Evolutionary conservation across 768 basidiomycete genomes (phyloP).

Genomic region (Suillus cothurnatus): DNA sequence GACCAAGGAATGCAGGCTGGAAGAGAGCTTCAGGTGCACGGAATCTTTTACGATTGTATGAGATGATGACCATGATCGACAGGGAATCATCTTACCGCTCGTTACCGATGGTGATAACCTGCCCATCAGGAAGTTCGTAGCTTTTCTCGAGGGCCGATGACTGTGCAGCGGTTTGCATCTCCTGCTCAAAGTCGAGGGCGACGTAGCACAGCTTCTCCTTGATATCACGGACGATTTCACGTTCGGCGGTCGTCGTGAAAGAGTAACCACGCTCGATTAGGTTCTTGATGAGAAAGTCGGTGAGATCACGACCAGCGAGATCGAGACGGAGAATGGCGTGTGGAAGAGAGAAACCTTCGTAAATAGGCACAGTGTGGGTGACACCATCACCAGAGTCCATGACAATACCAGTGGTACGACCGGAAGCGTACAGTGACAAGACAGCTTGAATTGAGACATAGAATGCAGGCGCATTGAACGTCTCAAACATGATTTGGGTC

Average conservation of each 20-base stretch:
- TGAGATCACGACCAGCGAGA: conserved; percentile 91
- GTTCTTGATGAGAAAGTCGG: conserved; percentile 81
- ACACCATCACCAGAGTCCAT: conserved; percentile 97
- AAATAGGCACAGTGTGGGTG: conserved; percentile 94
- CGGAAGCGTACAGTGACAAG: conserved; percentile 84
- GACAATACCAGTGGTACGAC: conserved; percentile 93
- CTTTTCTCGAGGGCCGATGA: conserved; percentile 90
- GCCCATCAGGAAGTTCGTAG: conserved; percentile 91
- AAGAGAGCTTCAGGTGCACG: conserved; percentile 58
- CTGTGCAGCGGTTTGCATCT: conserved; percentile 88
- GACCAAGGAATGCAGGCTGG: conserved; percentile 59
- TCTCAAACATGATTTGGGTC: conserved; percentile 83
- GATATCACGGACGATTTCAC: conserved; percentile 95
- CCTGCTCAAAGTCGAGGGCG: conserved; percentile 92
- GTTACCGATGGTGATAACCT: conserved; percentile 86
- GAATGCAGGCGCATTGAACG: conserved; percentile 75
- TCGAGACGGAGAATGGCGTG: conserved; percentile 94
- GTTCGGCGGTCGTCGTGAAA: conserved; percentile 92
- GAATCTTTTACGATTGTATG: conserved; percentile 40
- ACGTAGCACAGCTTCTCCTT: conserved; percentile 95
- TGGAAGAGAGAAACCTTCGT: conserved; percentile 91
- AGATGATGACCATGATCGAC: background rate
- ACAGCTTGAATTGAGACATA: conserved; percentile 78
- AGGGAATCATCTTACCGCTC: conserved; percentile 45
- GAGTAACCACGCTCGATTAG: conserved; percentile 90